Base-by-base conservation (phyloP, 768 basidiomycete genomes). In the Lactifluus subvellereus region DNA sequence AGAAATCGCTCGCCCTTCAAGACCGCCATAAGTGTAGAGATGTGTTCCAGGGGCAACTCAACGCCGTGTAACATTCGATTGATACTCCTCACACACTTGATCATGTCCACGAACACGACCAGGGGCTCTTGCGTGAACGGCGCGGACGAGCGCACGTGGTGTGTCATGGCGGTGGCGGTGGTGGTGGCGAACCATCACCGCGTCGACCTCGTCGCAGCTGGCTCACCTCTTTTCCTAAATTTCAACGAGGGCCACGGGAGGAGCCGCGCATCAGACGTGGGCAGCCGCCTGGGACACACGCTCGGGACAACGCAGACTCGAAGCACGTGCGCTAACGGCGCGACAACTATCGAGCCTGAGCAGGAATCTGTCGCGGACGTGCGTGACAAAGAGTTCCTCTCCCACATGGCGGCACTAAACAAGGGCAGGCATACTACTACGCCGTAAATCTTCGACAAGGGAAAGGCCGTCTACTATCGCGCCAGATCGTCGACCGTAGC, bases 41-140 rank as follows among this genome's bases (percentile, higher is more conserved):
- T 74, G 33, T 86, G 80, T 6, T 82, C 79, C 50, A 92, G 70
- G 14, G 79, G 70, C 89, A 89, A 93, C 67, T 89, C 87, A 13
- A 69, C 74, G 18, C 78, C 77, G 49, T 83, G 80, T 13, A 82
- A 65, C 4, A 72, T 67, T 53, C 78, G 75, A 60, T 81, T 82
- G 27, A 82, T 77, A 59, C 72, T 75, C 69, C 89, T 76, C 53
- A 84, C 80, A 64, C 82, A 80, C 62, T 82, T 80, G 42, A 92
- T 79, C 42, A 89, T 84, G 61, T 88, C 86, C 32, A 94, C 82
- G 66, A 88, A 87, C 0, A 88, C 88, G 22, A 92, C 83, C 42
- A 98, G 77, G 68, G 88, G 90, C 68, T 95, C 93, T 70, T 98
- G 95, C 0, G 87, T 90, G 71, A 89, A 88, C 0, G 87, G 78